Evolutionary conservation across 2,329 filamentous ascomycete species (phyloP), one percentile per base, ranked within the genome.

Genomic region (Ophiostoma novo-ulmi): DNA sequence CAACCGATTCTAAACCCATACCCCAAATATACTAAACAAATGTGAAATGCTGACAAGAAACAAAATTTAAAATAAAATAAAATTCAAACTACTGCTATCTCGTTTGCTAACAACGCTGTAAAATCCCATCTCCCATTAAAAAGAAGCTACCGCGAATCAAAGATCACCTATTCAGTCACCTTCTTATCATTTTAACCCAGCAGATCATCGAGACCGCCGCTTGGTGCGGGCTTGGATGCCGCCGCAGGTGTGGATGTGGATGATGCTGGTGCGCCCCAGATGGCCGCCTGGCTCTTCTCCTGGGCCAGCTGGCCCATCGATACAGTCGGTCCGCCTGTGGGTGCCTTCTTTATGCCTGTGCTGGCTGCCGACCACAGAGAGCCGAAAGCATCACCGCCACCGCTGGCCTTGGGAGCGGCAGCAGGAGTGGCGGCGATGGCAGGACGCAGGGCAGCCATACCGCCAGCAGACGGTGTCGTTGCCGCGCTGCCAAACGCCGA

Each of bases 251-350:
- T 70, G 6, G 77, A 70, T 2, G 75, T 70, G 7, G 77, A 70
- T 74, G 78, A 70, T 10, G 88, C 84, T 20, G 90, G 85, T 0
- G 91, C 87, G 22, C 94, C 95, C 93, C 96, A 99, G 74, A 99
- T 92, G 8, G 94, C 93, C 20, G 94, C 93, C 76, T 89, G 93
- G 71, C 93, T 95, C 85, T 98, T 97, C 81, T 97, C 93, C 84
- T 97, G 97, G n/a, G 94, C 94, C 69, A 99, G 88, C 79, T 97
- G 94, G 39, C 93, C 94, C 81, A 99, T 86, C 70, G 94, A 94
- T 71, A 89, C 90, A 0, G 91, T 91, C 71, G 89, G 89, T 71
- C 89, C 85, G 0, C 90, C 91, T 70, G 85, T 82, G 11, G 85
- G 83, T 1, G 85, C 81, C 82, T 95, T 96, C 83, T 93, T 93